phyloP scores from a whole-genome alignment of 2,329 filamentous ascomycete genomes.

The Monilinia aucupariae region DNA sequence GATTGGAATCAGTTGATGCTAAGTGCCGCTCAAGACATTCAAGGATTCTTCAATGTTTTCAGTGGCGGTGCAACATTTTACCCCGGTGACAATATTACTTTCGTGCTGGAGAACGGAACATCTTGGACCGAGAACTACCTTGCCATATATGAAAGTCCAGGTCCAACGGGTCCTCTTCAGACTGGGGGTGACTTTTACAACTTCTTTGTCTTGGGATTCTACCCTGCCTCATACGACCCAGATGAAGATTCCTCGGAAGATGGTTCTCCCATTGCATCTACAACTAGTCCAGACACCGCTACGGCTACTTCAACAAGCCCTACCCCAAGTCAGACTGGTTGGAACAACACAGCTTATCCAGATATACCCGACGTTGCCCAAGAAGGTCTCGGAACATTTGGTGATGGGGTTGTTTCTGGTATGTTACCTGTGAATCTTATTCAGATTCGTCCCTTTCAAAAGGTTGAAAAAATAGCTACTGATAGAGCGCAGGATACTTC shows the following conservation, averaged over 20 bases:
- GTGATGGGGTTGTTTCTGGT: slow-evolving; percentile 23
- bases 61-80: slow-evolving; percentile 36
- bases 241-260: slow-evolving; percentile 9
- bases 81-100: slow-evolving; percentile 36
- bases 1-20: slow-evolving; percentile 36
- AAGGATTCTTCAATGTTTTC: slow-evolving; percentile 35
- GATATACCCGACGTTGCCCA: slow-evolving; percentile 21
- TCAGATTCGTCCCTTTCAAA: neutral
- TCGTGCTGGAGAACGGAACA: slow-evolving; percentile 39
- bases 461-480: neutral
- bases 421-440: neutral
- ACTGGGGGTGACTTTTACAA: slow-evolving; percentile 32
- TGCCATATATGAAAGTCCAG: slow-evolving; percentile 30
- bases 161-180: slow-evolving; percentile 30
- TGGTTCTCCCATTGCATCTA: neutral
- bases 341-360: slow-evolving; percentile 23
- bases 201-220: slow-evolving; percentile 29
- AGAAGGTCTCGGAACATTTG: slow-evolving; percentile 23
- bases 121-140: slow-evolving; percentile 32
- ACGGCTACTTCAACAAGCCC: neutral
- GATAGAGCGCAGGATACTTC: slow-evolving; percentile 24
- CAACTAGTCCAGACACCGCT: neutral
- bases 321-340: slow-evolving; percentile 4
- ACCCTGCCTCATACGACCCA: slow-evolving; percentile 22
- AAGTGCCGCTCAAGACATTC: slow-evolving; percentile 28